A percentile compares a stretch with the other conserved stretches of the same genome.
Conservation (phyloP, 164 flowering plant species). For the Platanus orientalis region DNA sequence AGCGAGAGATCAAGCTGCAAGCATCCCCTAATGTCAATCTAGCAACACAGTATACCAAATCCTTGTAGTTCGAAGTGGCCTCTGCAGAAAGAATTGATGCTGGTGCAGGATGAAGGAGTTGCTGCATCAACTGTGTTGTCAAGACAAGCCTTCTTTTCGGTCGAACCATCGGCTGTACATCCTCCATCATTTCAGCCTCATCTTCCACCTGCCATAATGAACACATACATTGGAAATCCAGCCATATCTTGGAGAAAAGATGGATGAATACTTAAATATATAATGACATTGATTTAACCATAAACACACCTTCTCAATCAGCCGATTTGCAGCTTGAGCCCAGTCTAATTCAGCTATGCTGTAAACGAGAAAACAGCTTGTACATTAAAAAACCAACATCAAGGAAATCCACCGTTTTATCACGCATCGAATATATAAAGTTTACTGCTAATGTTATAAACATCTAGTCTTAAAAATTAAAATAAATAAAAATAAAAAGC, state of each 20-base stretch:
- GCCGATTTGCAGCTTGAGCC: constrained; percentile 41
- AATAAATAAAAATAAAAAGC: background rate
- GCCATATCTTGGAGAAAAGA: background rate
- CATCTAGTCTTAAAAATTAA: background rate
- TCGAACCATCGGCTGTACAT: constrained; percentile 25
- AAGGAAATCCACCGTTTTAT: background rate
- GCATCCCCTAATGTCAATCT: constrained; percentile 49
- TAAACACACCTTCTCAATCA: constrained; percentile 44
- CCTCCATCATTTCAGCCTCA: constrained; percentile 37
- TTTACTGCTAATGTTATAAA: too few relatives aligned
- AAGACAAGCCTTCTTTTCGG: constrained; percentile 47
- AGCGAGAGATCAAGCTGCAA: constrained; percentile 28
- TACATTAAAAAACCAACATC: background rate
- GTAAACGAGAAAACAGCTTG: constrained; percentile 19
- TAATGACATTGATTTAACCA: constrained; percentile 3
- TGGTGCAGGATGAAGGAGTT: constrained; percentile 43
- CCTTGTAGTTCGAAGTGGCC: constrained; percentile 34
- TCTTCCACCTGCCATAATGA: constrained; percentile 35
- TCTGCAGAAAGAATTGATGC: constrained; percentile 36
- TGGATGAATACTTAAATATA: background rate
- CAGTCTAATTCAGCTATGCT: constrained; percentile 49
- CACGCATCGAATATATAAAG: background rate
- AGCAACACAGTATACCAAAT: constrained; percentile 31
- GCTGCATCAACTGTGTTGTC: constrained; percentile 63
- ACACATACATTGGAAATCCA: constrained; percentile 5